Percentiles rank a stretch among this genome's conserved stretches.
These are phyloP conservation scores for Sclerotinia trifoliorum DNA, from an alignment of 2,329 filamentous ascomycete genomes.

Conservation along the genomic window DNA sequence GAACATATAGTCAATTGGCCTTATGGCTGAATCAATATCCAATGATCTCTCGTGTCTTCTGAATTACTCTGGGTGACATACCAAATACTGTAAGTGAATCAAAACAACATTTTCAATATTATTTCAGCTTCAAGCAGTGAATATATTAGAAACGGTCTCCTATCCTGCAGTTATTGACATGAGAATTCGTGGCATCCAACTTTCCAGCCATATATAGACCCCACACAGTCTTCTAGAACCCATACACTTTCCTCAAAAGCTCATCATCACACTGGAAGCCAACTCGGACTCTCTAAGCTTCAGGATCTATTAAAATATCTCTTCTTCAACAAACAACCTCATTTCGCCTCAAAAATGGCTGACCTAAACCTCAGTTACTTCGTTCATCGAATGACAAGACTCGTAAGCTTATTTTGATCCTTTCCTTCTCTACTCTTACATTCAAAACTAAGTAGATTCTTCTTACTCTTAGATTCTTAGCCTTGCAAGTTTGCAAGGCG, in stretches of 20 bases:
- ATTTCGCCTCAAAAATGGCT: neutral
- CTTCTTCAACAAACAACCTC: neutral
- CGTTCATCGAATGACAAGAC: neutral
- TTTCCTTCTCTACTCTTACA: fast-evolving
- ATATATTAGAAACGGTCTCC: neutral
- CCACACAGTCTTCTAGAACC: neutral
- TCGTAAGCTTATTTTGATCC: neutral
- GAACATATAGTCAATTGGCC: neutral
- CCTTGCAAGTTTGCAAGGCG: neutral
- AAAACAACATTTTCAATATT: neutral
- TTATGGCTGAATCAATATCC: too few relatives aligned
- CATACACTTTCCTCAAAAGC: neutral
- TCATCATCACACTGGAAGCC: neutral
- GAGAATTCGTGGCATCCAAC: neutral
- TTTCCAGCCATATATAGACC: neutral
- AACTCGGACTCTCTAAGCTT: too few relatives aligned
- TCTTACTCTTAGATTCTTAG: neutral
- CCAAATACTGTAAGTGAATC: neutral
- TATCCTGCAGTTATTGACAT: neutral
- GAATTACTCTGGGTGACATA: neutral
- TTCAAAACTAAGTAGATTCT: neutral
- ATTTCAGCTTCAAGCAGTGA: neutral
- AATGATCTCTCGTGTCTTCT: neutral
- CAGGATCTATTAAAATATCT: too few relatives aligned
- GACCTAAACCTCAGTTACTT: neutral